Percentiles rank a stretch among this genome's conserved stretches.
phyloP scores from a whole-genome alignment of 2,329 filamentous ascomycete species.

The Cladorrhinum sp. region DNA sequence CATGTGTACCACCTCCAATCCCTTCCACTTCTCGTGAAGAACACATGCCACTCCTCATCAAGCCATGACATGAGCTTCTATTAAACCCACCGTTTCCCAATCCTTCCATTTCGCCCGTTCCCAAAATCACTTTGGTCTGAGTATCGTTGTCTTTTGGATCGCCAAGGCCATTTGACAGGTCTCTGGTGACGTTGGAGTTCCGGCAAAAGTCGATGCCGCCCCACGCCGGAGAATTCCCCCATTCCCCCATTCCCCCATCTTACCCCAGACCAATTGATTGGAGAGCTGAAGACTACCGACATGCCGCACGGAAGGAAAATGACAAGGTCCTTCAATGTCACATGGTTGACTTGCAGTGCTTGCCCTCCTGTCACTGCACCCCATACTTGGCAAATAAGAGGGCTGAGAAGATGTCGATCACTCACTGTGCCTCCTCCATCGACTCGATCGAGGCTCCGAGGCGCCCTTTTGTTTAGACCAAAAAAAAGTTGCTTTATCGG shows the following conservation, averaged over 20 bases:
- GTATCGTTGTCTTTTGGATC: background rate
- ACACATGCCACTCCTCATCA: no score
- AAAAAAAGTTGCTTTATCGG: background rate
- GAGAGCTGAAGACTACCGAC: slow-evolving; percentile 13
- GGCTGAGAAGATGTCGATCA: background rate
- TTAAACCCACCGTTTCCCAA: no score
- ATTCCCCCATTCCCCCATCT: slow-evolving; percentile 1
- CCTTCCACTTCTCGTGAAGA: no score
- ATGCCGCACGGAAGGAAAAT: slow-evolving; percentile 2
- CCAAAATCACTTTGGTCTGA: background rate
- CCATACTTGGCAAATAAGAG: slow-evolving; percentile 9
- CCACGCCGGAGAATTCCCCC: slow-evolving; percentile 10
- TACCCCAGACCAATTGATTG: slow-evolving; percentile 12
- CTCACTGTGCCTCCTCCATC: background rate
- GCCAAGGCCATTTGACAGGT: slow-evolving; percentile 12
- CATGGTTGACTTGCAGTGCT: background rate
- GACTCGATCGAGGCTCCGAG: background rate
- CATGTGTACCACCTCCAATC: no score
- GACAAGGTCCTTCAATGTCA: slow-evolving; percentile 15
- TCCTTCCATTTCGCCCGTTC: no score
- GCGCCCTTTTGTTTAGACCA: no score
- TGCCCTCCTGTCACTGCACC: background rate
- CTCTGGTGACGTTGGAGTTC: slow-evolving; percentile 13
- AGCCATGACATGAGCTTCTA: no score
- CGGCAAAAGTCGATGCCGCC: slow-evolving; percentile 20